Evolutionary conservation across 2,329 filamentous ascomycete species (phyloP).

Genomic region (Aspergillus persii): DNA sequence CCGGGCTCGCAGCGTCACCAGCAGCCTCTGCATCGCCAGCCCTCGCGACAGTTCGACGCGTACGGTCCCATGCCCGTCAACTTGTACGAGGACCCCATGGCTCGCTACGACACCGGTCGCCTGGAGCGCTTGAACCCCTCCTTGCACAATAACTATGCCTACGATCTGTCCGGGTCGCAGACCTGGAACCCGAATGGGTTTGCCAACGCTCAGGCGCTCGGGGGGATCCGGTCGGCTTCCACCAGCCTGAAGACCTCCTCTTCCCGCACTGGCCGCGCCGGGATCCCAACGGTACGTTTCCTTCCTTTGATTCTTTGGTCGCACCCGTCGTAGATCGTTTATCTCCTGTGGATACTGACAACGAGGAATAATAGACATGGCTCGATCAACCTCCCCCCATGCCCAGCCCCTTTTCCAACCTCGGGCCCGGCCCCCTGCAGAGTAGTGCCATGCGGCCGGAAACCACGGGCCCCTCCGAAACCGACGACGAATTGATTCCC

Average conservation of each 20-base stretch:
- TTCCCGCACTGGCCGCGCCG: slow-evolving; percentile 52
- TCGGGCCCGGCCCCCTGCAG: slow-evolving; percentile 43
- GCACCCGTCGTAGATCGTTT: not conserved
- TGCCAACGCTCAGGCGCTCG: slow-evolving; percentile 63
- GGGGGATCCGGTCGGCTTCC: slow-evolving; percentile 58
- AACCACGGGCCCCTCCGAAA: slow-evolving; percentile 38
- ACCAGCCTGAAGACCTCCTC: slow-evolving; percentile 56
- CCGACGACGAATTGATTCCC: slow-evolving; percentile 83
- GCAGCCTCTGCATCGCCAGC: slow-evolving; percentile 66
- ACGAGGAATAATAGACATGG: slow-evolving; percentile 54
- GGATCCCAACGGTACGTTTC: slow-evolving; percentile 69
- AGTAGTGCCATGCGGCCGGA: slow-evolving; percentile 44
- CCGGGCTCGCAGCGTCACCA: slow-evolving; percentile 69
- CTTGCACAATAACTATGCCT: slow-evolving; percentile 60
- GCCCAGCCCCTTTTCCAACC: slow-evolving; percentile 46
- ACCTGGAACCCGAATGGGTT: slow-evolving; percentile 78
- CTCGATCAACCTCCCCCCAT: slow-evolving; percentile 56
- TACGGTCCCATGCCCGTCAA: slow-evolving; percentile 65
- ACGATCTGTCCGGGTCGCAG: slow-evolving; percentile 68
- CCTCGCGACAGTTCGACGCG: slow-evolving; percentile 75
- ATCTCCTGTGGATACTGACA: not conserved
- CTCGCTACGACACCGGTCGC: slow-evolving; percentile 55
- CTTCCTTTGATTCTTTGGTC: slow-evolving; percentile 2
- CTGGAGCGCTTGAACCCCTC: slow-evolving; percentile 59
- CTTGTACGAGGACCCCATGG: slow-evolving; percentile 69